Base-by-base conservation (phyloP, 2,329 filamentous ascomycete genomes). In the Parastagonospora avenae region DNA sequence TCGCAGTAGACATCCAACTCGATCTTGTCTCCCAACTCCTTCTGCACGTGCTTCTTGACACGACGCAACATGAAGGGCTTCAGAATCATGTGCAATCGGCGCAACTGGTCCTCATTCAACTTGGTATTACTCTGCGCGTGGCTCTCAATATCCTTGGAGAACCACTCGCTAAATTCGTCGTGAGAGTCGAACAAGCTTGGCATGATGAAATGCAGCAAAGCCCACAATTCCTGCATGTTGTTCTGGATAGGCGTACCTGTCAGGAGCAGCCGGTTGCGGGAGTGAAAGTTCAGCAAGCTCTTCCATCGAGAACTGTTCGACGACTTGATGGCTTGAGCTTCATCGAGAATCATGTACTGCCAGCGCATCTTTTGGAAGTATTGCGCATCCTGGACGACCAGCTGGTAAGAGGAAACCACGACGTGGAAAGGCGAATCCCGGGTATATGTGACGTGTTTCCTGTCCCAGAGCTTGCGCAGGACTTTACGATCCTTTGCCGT, bases 331-430 rank as follows among this genome's bases (percentile, higher is more conserved):
- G 94, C 94, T 72, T 99, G 94, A 1, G 94, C 94, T 76, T 99
- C 94, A 65, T 99, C 94, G 35, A 99, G 84, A 74, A 99, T 97
- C 94, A 99, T 99, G 79, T 99, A 97, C 77, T 97, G 94, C 94
- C 94, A 99, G 65, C 90, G 90, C 82, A 99, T 94, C 80, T 97
- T 97, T 76, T 97, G 93, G 79, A 99, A 97, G 75, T 99, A 99
- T 53, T 92, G 88, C 1, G 95, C 91, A 72, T 99, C 94, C 24
- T 92, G 90, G 15, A 99, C 94, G 24, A 99, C 94, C 32, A 99
- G 82, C 75, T 99, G 94, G 73, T 99, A 99, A 0, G 93, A 97
- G 0, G 94, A 99, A 41, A 99, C 87, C 44, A 97, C 85, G 45
- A 99, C 92, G 70, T 99, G 94, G 79, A 99, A 97, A 11, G 92